A percentile compares a stretch with the other conserved stretches of the same genome.
Conservation (phyloP, 192 early-diverging fungal genomes). For the Phycomyces nitens region DNA sequence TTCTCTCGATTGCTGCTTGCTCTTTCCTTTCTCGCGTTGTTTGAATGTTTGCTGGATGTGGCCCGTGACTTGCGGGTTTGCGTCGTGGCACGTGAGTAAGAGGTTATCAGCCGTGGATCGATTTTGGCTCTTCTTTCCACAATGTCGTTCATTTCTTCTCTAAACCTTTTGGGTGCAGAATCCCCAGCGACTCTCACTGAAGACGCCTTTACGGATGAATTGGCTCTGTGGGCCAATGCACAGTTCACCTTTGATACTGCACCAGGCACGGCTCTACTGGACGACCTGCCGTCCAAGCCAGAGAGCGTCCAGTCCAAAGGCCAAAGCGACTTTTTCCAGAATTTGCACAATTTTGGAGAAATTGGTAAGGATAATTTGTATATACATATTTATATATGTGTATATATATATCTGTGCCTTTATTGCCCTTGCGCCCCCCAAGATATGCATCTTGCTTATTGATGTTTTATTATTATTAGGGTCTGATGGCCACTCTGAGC, state of each 20-base stretch:
- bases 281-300: conserved; percentile 2
- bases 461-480: neutral
- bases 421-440: no score
- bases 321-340: neutral
- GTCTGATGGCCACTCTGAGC: no score
- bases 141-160: conserved; percentile 27
- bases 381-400: neutral
- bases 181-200: conserved; percentile 45
- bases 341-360: neutral
- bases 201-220: conserved; percentile 61
- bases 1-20: neutral
- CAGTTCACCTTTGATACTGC: conserved; percentile 67
- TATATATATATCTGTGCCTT: neutral
- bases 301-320: neutral
- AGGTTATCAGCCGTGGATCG: neutral
- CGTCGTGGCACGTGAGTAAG: neutral
- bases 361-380: neutral
- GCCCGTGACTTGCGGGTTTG: neutral
- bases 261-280: conserved; percentile 42
- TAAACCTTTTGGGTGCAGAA: conserved; percentile 28
- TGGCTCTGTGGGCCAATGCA: conserved; percentile 70
- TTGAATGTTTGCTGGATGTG: conserved; percentile 2
- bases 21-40: neutral
- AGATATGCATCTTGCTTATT: no score
- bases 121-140: conserved; percentile 4